Evolutionary conservation across 139 green algal species (phyloP).

Genomic region (Asterochloris erici): DNA sequence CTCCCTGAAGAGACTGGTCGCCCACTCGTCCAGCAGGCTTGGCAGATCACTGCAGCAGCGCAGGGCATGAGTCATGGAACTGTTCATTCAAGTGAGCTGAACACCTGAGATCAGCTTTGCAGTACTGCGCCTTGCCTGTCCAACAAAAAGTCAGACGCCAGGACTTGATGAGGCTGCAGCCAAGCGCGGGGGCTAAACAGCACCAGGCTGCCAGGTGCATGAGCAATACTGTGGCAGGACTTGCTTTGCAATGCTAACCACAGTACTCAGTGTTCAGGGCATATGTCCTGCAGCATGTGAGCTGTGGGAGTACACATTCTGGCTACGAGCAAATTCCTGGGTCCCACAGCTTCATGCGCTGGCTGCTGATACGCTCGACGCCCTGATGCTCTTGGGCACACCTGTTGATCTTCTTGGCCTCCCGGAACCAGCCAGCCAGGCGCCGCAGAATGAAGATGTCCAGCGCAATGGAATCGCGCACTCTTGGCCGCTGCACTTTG

Average conservation of each 20-base stretch:
- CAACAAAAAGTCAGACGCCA: background rate
- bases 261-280: too few species aligned
- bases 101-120: too few species aligned
- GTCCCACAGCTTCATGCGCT: background rate
- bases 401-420: background rate
- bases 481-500: constrained; percentile 85
- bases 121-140: too few species aligned
- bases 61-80: too few species aligned
- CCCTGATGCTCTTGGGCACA: background rate
- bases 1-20: constrained; percentile 70
- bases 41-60: constrained; percentile 71
- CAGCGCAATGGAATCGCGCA: constrained; percentile 70
- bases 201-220: background rate
- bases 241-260: too few species aligned
- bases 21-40: constrained; percentile 88
- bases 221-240: background rate
- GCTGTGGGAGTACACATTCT: background rate
- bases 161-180: background rate
- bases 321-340: background rate
- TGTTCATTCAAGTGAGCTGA: background rate
- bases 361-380: background rate
- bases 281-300: too few species aligned
- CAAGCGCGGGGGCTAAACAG: background rate
- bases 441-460: constrained; percentile 80
- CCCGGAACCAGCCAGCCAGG: background rate